These are phyloP conservation scores for Trypethelium eluteriae DNA, from an alignment of 495 filamentous ascomycete genomes.

Conservation along the genomic window DNA sequence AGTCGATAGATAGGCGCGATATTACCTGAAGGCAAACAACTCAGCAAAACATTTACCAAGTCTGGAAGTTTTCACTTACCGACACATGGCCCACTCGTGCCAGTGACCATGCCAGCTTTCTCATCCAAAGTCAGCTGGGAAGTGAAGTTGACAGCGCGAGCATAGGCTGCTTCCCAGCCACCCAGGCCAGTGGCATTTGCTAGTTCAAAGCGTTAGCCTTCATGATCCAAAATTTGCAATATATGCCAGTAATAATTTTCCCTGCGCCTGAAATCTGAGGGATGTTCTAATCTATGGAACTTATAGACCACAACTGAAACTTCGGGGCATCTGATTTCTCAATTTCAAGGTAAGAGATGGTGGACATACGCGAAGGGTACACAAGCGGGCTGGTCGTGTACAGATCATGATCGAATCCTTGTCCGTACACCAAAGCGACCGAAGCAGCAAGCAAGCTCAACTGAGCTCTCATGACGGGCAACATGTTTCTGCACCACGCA, in stretches of 20 bases:
- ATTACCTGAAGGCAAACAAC: conserved; percentile 14
- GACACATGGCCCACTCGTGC: conserved; percentile 22
- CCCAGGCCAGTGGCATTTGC: conserved; percentile 20
- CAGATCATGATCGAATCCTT: conserved; percentile 15
- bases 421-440: not conserved
- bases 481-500: not conserved
- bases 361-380: conserved; percentile 30
- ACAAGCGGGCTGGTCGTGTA: conserved; percentile 28
- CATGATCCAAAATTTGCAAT: not conserved
- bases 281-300: no score
- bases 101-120: conserved; percentile 23
- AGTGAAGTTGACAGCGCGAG: conserved; percentile 22
- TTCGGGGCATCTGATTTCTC: no score
- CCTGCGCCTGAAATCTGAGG: no score
- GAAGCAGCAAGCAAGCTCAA: not conserved
- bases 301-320: no score
- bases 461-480: not conserved
- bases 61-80: not conserved
- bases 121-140: conserved; percentile 24
- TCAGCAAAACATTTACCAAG: not conserved
- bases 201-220: not conserved
- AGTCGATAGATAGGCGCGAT: conserved; percentile 36
- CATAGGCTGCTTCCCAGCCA: conserved; percentile 21
- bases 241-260: no score
- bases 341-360: not conserved